Conservation (phyloP, 768 basidiomycete species). For the Boletus rufocinnamomeus region DNA sequence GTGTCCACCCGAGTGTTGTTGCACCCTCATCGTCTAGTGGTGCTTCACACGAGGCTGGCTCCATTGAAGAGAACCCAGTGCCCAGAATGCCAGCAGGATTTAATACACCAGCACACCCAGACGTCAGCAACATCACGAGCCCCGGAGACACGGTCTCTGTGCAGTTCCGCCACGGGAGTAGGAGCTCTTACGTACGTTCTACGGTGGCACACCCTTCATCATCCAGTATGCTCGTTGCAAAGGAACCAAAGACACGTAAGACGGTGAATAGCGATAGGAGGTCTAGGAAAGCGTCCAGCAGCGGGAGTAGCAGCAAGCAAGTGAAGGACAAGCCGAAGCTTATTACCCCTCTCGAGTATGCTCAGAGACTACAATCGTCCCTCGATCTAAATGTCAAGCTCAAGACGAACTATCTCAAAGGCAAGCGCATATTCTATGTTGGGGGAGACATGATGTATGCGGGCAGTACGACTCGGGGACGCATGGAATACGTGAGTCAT, state of each 20-base stretch:
- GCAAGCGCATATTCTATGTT: conserved; percentile 57
- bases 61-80: not conserved
- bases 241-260: conserved; percentile 18
- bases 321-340: conserved; percentile 44
- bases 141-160: conserved; percentile 10
- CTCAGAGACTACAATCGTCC: conserved; percentile 45
- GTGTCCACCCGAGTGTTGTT: not conserved
- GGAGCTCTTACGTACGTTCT: not conserved
- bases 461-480: conserved; percentile 48
- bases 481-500: conserved; percentile 63
- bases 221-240: not conserved
- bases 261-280: conserved; percentile 26
- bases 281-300: conserved; percentile 1
- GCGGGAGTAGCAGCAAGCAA: conserved; percentile 25
- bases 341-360: conserved; percentile 56
- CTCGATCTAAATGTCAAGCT: conserved; percentile 20
- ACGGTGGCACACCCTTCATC: not conserved
- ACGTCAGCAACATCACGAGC: conserved; percentile 26
- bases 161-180: not conserved
- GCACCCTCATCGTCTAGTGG: not conserved
- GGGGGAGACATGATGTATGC: conserved; percentile 61
- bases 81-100: conserved; percentile 12
- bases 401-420: conserved; percentile 44
- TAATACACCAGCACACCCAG: conserved; percentile 1
- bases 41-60: not conserved